A percentile compares a stretch with the other conserved stretches of the same genome.
phyloP scores from a whole-genome alignment of 306 rosid genomes.

The Erythrophleum fordii region DNA sequence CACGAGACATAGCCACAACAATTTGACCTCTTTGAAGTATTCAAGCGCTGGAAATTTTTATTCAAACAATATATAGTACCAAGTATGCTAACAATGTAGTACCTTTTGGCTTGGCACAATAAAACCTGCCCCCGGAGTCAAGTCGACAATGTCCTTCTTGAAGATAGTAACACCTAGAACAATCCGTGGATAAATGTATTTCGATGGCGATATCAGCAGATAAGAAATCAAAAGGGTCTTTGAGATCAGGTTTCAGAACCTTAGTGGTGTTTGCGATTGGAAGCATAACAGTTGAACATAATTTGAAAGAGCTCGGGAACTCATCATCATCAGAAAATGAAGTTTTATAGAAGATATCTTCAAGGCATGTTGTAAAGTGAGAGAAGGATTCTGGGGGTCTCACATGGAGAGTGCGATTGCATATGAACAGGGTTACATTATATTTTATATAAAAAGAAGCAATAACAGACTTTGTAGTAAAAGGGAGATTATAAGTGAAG shows the following conservation, averaged over 20 bases:
- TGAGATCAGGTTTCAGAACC: not conserved
- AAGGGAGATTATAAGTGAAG: not conserved
- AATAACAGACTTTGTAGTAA: not conserved
- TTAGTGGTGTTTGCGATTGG: not conserved
- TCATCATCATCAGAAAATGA: not conserved
- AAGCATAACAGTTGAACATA: constrained; percentile 35
- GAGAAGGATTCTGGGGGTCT: not conserved
- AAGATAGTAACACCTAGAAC: constrained; percentile 27
- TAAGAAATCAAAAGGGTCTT: not conserved
- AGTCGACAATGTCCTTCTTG: constrained; percentile 36
- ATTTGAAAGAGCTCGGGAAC: not conserved
- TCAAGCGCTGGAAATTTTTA: not conserved
- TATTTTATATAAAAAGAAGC: not conserved
- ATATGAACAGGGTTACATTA: not conserved
- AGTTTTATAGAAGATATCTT: not conserved
- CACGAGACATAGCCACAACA: not conserved
- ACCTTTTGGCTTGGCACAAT: constrained; percentile 43
- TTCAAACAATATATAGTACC: not conserved
- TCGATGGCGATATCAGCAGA: constrained; percentile 22
- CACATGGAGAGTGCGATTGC: not conserved
- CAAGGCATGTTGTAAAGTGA: not conserved
- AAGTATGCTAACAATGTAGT: not conserved
- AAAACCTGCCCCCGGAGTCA: constrained; percentile 8
- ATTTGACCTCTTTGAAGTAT: not conserved
- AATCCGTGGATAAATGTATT: constrained; percentile 1